phyloP scores from a whole-genome alignment of 768 basidiomycete species.

The Royoungia palumana region DNA sequence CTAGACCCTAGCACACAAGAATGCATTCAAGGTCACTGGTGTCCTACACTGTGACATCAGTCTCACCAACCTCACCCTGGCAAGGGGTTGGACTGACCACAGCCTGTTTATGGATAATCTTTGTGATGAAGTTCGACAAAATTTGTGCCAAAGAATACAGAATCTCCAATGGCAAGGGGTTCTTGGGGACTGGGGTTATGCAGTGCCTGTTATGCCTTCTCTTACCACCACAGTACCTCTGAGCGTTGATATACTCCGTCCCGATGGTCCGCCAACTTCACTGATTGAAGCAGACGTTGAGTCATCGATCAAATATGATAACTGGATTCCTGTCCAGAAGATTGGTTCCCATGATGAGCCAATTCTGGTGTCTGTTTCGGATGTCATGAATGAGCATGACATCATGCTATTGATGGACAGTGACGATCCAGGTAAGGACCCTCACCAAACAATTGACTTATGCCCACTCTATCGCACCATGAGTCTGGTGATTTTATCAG shows the following conservation, averaged over 20 bases:
- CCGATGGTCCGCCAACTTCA: background rate
- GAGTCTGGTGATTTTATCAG: background rate
- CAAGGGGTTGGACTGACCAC: background rate
- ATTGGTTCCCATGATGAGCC: too few species aligned
- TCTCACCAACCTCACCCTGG: constrained; percentile 1
- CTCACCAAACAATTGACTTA: background rate
- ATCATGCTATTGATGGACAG: too few species aligned
- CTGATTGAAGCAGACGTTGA: background rate
- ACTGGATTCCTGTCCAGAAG: too few species aligned
- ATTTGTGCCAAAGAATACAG: background rate
- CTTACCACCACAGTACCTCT: background rate
- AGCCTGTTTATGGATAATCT: too few species aligned
- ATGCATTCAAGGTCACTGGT: background rate
- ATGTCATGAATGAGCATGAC: too few species aligned
- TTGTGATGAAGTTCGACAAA: too few species aligned
- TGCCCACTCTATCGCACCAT: background rate
- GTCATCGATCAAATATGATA: too few species aligned
- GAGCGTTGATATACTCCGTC: background rate
- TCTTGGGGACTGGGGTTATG: constrained; percentile 4
- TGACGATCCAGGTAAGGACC: too few species aligned
- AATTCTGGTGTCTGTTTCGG: too few species aligned
- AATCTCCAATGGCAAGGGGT: background rate
- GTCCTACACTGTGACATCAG: constrained; percentile 9
- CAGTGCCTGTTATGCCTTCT: background rate
- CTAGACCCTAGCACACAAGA: constrained; percentile 1